These are phyloP conservation scores for Staphylotrichum tortipilum DNA, from an alignment of 495 filamentous ascomycete species.

Conservation along the genomic window DNA sequence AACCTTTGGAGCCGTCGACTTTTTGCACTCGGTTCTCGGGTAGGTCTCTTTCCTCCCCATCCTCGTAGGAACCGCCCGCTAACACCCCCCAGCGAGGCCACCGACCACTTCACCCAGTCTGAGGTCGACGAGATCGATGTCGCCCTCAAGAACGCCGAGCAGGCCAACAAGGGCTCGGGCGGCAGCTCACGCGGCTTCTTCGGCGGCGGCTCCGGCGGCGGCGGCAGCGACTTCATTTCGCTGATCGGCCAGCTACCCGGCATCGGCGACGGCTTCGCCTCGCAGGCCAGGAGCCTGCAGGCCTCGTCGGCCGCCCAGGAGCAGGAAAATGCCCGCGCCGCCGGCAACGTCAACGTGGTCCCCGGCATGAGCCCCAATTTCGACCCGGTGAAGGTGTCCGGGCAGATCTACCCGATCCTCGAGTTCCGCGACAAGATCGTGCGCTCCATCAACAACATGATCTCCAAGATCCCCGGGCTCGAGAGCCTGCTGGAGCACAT, in stretches of 20 bases:
- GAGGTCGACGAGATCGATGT: slow-evolving; percentile 85
- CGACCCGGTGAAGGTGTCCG: slow-evolving; percentile 71
- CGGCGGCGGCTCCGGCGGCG: slow-evolving; percentile 30
- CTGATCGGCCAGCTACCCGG: slow-evolving; percentile 73
- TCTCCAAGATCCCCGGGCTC: slow-evolving; percentile 87
- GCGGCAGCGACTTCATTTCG: slow-evolving; percentile 51
- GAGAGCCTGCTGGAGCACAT: slow-evolving; percentile 82
- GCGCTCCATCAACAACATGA: slow-evolving; percentile 66
- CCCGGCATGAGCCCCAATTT: slow-evolving; percentile 66
- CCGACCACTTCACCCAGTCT: slow-evolving; percentile 89
- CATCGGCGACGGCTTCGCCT: slow-evolving; percentile 58
- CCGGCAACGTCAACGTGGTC: slow-evolving; percentile 38
- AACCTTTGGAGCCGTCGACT: slow-evolving; percentile 86
- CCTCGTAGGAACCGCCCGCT: neutral
- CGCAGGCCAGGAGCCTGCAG: slow-evolving; percentile 70
- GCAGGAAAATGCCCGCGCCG: slow-evolving; percentile 43
- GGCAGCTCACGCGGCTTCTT: slow-evolving; percentile 34
- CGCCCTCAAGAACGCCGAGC: slow-evolving; percentile 53
- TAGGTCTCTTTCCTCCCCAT: neutral
- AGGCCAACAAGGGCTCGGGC: slow-evolving; percentile 13
- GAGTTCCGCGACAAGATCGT: slow-evolving; percentile 91
- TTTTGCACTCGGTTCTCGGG: slow-evolving; percentile 92
- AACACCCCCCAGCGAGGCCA: slow-evolving; percentile 54
- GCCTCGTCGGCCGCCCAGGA: slow-evolving; percentile 66
- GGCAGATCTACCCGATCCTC: slow-evolving; percentile 89